Conservation (phyloP, 371 early-diverging fungal species). For the Circinella minor region DNA sequence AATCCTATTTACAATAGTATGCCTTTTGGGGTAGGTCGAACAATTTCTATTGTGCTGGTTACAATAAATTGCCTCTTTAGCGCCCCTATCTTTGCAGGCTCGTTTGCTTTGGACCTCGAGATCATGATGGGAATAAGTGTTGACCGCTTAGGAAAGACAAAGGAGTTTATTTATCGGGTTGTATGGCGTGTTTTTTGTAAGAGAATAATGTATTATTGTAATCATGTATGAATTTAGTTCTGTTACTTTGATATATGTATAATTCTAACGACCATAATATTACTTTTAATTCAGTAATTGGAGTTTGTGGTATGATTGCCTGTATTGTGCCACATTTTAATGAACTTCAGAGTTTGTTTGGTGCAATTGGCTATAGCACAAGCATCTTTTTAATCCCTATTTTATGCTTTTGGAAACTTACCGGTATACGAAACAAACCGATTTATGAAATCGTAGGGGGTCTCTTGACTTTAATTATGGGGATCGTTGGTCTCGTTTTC, state of each 20-base stretch:
- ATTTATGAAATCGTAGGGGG: slow-evolving; percentile 63
- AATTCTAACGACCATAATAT: not conserved
- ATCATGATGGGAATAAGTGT: slow-evolving; percentile 54
- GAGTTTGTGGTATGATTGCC: slow-evolving; percentile 62
- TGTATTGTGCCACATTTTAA: slow-evolving; percentile 80
- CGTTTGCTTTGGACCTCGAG: slow-evolving; percentile 79
- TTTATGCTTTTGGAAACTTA: slow-evolving; percentile 76
- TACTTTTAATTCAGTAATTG: slow-evolving; percentile 40
- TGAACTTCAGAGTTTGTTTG: slow-evolving; percentile 80
- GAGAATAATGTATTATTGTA: not conserved
- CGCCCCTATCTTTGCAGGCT: slow-evolving; percentile 79
- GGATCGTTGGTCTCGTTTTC: slow-evolving; percentile 74
- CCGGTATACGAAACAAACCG: slow-evolving; percentile 64
- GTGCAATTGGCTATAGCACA: slow-evolving; percentile 79
- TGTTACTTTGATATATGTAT: not conserved
- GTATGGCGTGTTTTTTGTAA: slow-evolving; percentile 53
- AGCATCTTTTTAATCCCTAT: slow-evolving; percentile 86
- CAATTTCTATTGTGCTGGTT: slow-evolving; percentile 72
- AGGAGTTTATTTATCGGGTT: slow-evolving; percentile 61
- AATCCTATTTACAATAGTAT: slow-evolving; percentile 81
- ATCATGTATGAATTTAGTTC: not conserved
- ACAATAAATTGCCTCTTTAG: slow-evolving; percentile 82
- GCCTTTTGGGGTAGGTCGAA: slow-evolving; percentile 64
- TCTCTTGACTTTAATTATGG: slow-evolving; percentile 60
- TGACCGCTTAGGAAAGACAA: slow-evolving; percentile 48